Base-by-base conservation (phyloP, 139 green algal genomes). In the Ettlia oleoabundans region DNA sequence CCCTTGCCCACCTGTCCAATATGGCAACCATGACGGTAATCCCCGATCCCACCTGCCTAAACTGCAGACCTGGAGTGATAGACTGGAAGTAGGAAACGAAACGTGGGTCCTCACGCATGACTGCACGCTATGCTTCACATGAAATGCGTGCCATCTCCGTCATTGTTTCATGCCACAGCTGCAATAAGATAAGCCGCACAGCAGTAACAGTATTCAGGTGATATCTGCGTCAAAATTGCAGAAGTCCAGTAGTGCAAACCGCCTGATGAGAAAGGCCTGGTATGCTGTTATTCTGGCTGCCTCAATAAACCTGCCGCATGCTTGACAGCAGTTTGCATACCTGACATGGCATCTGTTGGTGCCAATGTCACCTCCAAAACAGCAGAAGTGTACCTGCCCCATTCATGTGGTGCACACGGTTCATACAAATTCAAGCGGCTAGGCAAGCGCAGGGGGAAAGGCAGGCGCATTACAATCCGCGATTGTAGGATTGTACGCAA, bases 61-160 rank as follows among this genome's bases (percentile, higher is more conserved):
- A 1, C 19, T 22, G 35, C 72, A 7, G 24, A 80, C 73, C 73
- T 69, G 73, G 73, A 51, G 73, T 80, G 53, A 80, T 67, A 35
- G 62, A 38, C 76, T 92, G 89, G 87, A 99, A 99, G 90, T 97
- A 99, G 38, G 88, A 84, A 30, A 97, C 91, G 85, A 99, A 99
- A 55, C 91, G 78, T 15, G 58, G n/a, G 86, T 92, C 77, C 10
- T 77, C 73, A 4, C 88, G 86, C 76, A 93, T 88, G 55, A 93
- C 90, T 15, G 78, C 55, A 13, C 93, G 82, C 90, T 96, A 96
- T 32, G 90, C 86, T 4, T 84, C 88, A 67, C 91, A 96, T 24
- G 93, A 93, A 2, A 86, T 47, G 75, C 82, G 61, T 5, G 84
- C 86, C 92, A 98, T 91, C 55, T 88, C 33, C 40, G 92, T 85